These are phyloP conservation scores for Nigrospora sphaerica DNA, from an alignment of 2,329 filamentous ascomycete genomes.

Conservation along the genomic window DNA sequence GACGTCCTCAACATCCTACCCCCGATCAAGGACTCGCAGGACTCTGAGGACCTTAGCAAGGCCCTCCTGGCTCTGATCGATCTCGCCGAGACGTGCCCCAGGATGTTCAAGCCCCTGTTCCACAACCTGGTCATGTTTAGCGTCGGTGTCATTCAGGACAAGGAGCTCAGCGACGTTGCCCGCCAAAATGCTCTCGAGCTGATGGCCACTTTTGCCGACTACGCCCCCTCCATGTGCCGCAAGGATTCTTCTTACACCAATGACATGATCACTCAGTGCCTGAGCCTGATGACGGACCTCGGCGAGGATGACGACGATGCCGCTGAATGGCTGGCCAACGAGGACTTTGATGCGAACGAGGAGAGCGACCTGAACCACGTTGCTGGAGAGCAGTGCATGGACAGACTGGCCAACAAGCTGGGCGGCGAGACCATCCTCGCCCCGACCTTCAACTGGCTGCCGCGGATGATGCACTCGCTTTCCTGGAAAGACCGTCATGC, in stretches of 20 bases:
- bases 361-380: slow-evolving; percentile 97
- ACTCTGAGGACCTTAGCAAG: slow-evolving; percentile 86
- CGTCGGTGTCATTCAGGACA: slow-evolving; percentile 90
- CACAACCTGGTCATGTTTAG: slow-evolving; percentile 88
- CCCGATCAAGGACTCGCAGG: slow-evolving; percentile 83
- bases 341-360: slow-evolving; percentile 82
- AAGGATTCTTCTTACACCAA: slow-evolving; percentile 87
- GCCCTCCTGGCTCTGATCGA: slow-evolving; percentile 89
- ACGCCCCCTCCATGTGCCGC: slow-evolving; percentile 87
- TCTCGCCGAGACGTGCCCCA: slow-evolving; percentile 85
- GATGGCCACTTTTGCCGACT: slow-evolving; percentile 97
- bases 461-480: slow-evolving; percentile 92
- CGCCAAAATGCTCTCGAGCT: slow-evolving; percentile 93
- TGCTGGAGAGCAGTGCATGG: slow-evolving; percentile 97
- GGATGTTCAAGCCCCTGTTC: slow-evolving; percentile 97
- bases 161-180: slow-evolving; percentile 83
- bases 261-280: slow-evolving; percentile 97
- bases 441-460: slow-evolving; percentile 94
- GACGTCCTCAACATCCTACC: slow-evolving; percentile 92
- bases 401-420: slow-evolving; percentile 92
- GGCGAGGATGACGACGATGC: slow-evolving; percentile 93
- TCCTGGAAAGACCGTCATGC: slow-evolving; percentile 94
- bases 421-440: slow-evolving; percentile 88
- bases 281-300: slow-evolving; percentile 97
- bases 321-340: slow-evolving; percentile 83